Base-by-base conservation (phyloP, 1,284 basidiomycete species). In the Inonotus obliquus region DNA sequence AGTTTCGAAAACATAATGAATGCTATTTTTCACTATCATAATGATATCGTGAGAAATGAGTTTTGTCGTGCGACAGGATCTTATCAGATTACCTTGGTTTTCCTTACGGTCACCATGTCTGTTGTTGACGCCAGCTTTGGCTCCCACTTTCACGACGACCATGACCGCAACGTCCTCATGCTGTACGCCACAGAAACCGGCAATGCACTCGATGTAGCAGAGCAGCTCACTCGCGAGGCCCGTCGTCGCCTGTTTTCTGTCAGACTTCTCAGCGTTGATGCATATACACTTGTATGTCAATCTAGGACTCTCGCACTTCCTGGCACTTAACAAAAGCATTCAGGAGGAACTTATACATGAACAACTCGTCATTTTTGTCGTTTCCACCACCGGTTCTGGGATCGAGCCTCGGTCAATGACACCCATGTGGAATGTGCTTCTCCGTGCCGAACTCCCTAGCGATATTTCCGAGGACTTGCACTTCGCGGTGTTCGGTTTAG, bases 151-250 rank as follows among this genome's bases (percentile, higher is more conserved):
- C n/a, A n/a, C n/a, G 27, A 37, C 39, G 45, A 55, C 44, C 21
- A 55, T n/a, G 57, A 63, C 23, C 61, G 61, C 3, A 35, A 52
- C 35, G 63, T 83, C 41, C 79, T 91, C 54, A 85, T 97, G 61
- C 78, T 97, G 1, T 96, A 92, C 69, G 94, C 92, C 1, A 94
- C 93, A 17, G 93, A 96, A 74, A 96, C 94, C 0, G 94, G 94
- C 29, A 93, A 87, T 65, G 88, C 95, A 0, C 86, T 92, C 68
- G 92, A 96, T 72, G 83, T 84, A 11, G 91, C 94, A 7, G 89
- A 95, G 70, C 80, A 86, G 41, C 81, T 95, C 41, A 86, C 89
- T 1, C 80, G 88, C 48, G 82, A 89, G 66, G 91, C 88, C 64
- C 79, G 89, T 54, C 77, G 87, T 29, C 80, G 86, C 23, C 81